These are phyloP conservation scores for Aureobasidium namibiae DNA, from an alignment of 2,329 filamentous ascomycete genomes.

Conservation along the genomic window DNA sequence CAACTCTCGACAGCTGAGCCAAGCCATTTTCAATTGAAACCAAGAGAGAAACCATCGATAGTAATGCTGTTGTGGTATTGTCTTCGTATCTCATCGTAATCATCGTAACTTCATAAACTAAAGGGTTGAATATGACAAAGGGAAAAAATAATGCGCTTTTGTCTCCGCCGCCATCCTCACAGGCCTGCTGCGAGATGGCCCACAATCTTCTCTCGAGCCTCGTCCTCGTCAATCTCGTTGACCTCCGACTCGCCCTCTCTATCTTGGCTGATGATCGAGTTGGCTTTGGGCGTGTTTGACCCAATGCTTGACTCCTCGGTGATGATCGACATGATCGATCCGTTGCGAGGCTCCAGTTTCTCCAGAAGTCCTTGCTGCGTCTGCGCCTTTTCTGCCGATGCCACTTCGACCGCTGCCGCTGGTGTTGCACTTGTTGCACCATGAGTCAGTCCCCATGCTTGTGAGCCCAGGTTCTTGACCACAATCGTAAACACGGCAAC, in stretches of 20 bases:
- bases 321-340: constrained; percentile 5
- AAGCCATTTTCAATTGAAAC: background rate
- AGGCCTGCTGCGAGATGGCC: constrained; percentile 5
- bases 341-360: background rate
- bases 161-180: background rate
- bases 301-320: constrained; percentile 5
- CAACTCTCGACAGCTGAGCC: background rate
- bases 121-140: background rate
- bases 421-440: background rate
- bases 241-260: constrained; percentile 1
- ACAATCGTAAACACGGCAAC: constrained; percentile 20
- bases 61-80: background rate
- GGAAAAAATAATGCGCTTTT: background rate
- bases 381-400: background rate
- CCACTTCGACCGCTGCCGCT: background rate
- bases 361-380: background rate
- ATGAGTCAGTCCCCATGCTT: constrained; percentile 15
- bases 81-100: background rate
- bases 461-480: constrained; percentile 18
- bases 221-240: constrained; percentile 8
- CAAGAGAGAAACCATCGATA: background rate
- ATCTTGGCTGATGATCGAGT: background rate
- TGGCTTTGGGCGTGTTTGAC: background rate
- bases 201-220: constrained; percentile 9
- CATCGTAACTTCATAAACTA: background rate